These are phyloP conservation scores for Dunaliella sp. DNA, from an alignment of 139 green algal genomes.

Conservation along the genomic window DNA sequence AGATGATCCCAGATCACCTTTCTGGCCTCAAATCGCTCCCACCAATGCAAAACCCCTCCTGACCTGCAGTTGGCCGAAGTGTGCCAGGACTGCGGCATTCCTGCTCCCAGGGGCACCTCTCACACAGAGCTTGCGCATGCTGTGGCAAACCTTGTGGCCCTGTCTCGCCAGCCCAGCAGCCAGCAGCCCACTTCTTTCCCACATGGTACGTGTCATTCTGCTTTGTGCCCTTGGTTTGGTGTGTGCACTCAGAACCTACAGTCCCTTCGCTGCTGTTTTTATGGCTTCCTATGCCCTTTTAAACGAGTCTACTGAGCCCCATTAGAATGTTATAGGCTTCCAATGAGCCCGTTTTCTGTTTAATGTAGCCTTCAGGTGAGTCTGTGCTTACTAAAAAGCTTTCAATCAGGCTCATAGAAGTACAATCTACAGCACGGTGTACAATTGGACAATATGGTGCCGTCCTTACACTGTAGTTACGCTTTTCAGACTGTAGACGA, in stretches of 20 bases:
- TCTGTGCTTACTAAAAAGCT: too few relatives aligned
- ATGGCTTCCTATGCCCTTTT: not conserved
- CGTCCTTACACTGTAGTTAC: too few relatives aligned
- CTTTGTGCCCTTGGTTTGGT: not conserved
- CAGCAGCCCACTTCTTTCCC: not conserved
- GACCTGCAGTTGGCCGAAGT: not conserved
- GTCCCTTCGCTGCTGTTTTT: not conserved
- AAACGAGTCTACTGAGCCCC: not conserved
- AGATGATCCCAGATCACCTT: too few relatives aligned
- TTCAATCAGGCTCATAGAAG: too few relatives aligned
- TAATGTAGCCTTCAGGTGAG: too few relatives aligned
- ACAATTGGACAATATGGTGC: too few relatives aligned
- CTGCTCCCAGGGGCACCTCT: not conserved
- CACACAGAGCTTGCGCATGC: not conserved
- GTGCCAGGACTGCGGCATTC: not conserved
- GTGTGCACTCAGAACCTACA: not conserved
- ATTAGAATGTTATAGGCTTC: not conserved
- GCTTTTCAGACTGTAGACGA: too few relatives aligned
- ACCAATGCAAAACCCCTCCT: too few relatives aligned
- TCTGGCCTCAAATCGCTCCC: too few relatives aligned
- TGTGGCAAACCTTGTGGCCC: not conserved
- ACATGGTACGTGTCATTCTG: not conserved
- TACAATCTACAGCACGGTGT: too few relatives aligned
- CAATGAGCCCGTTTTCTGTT: not conserved
- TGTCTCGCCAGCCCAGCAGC: not conserved